These are phyloP conservation scores for Hypoxylon subgilvum DNA, from an alignment of 495 filamentous ascomycete genomes.

Conservation along the genomic window DNA sequence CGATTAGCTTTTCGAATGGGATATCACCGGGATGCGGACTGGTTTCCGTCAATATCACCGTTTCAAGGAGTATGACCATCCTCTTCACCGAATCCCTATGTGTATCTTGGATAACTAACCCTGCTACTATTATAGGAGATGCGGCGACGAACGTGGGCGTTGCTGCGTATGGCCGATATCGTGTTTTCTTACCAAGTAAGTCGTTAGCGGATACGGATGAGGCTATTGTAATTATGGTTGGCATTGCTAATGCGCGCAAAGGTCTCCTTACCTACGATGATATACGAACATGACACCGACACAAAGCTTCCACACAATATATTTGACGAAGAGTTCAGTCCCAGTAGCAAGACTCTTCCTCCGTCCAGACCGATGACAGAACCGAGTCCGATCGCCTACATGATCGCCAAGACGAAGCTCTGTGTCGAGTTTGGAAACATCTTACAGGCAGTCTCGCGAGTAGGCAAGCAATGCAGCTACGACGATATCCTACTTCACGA, in stretches of 20 bases:
- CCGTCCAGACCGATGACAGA: conserved; percentile 74
- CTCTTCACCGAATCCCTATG: not conserved
- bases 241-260: conserved; percentile 43
- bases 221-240: not conserved
- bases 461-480: conserved; percentile 65
- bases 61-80: conserved; percentile 67
- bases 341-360: conserved; percentile 76
- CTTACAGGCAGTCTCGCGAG: conserved; percentile 55
- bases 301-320: conserved; percentile 86
- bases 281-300: conserved; percentile 81
- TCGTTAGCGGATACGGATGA: not conserved
- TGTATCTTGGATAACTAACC: conserved; percentile 5
- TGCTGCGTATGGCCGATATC: conserved; percentile 80
- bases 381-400: conserved; percentile 83
- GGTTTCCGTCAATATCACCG: conserved; percentile 79
- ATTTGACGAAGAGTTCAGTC: conserved; percentile 91
- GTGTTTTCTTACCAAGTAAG: conserved; percentile 82
- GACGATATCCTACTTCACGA: conserved; percentile 83
- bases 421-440: conserved; percentile 62
- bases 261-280: conserved; percentile 84
- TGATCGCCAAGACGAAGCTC: conserved; percentile 80
- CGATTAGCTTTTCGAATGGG: conserved; percentile 93
- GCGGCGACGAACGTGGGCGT: conserved; percentile 85
- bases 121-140: conserved; percentile 67
- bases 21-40: conserved; percentile 88